Base-by-base conservation (phyloP, 257 asterid genomes). In the Rhazya stricta region DNA sequence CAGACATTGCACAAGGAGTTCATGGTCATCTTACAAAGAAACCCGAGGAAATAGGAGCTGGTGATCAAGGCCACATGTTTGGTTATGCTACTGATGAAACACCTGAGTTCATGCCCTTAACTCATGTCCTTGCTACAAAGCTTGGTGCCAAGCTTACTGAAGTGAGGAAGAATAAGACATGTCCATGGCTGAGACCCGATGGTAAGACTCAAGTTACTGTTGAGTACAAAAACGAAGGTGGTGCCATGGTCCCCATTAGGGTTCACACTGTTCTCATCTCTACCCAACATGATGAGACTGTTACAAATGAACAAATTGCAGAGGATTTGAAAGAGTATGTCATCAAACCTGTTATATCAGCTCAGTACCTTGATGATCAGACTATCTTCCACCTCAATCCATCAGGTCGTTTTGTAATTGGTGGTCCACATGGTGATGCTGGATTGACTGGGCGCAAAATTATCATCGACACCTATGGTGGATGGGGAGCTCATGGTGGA, bases 401-500 rank as follows among this genome's bases (percentile, higher is more conserved):
- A 48, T 69, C 74, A 18, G 74, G 60, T 29, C 74, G 60, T 18
- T 69, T 69, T 69, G 74, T 69, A 30, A 69, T 69, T 69, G 74
- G 74, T 6, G 74, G 74, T 29, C 58, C 74, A 13, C 74, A 69
- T 46, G 74, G 74, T 45, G 74, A 69, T 69, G 74, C 74, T 5
- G 74, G 74, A 25, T 25, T 69, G 5, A 69, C 74, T 0, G 74
- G 74, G 13, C 60, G 74, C 41, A 69, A 69, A 27, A 69, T 69
- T 42, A 69, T 69, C 27, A 69, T 69, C 8, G 74, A 69, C 58
- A 69, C 74, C 16, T 69, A 45, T 29, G 74, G 74, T 45, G 74
- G 74, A 69, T 69, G 74, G 74, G 74, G 74, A 1, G 74, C 74
- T 32, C 74, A 69, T 29, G 74, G 74, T 69, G 74, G 74, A 43